These are phyloP conservation scores for Leptomonas pyrrhocoris DNA, from an alignment of 208 protist genomes.

Conservation along the genomic window DNA sequence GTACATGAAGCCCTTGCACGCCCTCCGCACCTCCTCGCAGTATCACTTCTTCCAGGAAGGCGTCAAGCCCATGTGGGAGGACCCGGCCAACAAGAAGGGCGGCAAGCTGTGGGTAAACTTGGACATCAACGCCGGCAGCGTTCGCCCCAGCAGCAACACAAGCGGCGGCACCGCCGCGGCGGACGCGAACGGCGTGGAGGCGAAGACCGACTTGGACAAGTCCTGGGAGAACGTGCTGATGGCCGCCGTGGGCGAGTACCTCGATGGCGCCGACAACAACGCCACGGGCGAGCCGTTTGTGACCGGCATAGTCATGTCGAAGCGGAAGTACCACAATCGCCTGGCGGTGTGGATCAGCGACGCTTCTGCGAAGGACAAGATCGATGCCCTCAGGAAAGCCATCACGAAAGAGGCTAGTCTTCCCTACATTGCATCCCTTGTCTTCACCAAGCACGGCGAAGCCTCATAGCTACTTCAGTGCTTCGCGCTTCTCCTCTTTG, in stretches of 20 bases:
- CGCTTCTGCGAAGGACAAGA: constrained; percentile 44
- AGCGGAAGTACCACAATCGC: constrained; percentile 82
- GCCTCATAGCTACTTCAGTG: constrained; percentile 31
- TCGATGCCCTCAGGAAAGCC: constrained; percentile 54
- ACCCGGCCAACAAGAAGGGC: constrained; percentile 85
- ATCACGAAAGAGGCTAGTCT: constrained; percentile 39
- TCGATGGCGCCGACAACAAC: constrained; percentile 53
- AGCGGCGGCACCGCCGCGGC: constrained; percentile 4
- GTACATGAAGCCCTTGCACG: constrained; percentile 85
- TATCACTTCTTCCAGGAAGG: constrained; percentile 92
- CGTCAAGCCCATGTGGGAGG: constrained; percentile 93
- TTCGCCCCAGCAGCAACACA: constrained; percentile 26
- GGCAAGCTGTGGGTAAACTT: constrained; percentile 77
- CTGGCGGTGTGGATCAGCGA: constrained; percentile 79
- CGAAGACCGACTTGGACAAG: constrained; percentile 65
- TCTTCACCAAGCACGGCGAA: constrained; percentile 73
- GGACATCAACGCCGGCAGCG: constrained; percentile 39
- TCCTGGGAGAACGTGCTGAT: constrained; percentile 85
- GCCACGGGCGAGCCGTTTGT: constrained; percentile 38
- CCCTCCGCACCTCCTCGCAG: constrained; percentile 77
- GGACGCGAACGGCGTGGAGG: constrained; percentile 16
- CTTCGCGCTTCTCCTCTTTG: background rate
- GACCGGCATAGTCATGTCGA: constrained; percentile 72
- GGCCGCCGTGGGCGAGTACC: constrained; percentile 78
- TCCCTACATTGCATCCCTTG: constrained; percentile 37